Evolutionary conservation across 2,329 filamentous ascomycete species (phyloP), one percentile per base, ranked within the genome.

Genomic region (Alternaria longipes): DNA sequence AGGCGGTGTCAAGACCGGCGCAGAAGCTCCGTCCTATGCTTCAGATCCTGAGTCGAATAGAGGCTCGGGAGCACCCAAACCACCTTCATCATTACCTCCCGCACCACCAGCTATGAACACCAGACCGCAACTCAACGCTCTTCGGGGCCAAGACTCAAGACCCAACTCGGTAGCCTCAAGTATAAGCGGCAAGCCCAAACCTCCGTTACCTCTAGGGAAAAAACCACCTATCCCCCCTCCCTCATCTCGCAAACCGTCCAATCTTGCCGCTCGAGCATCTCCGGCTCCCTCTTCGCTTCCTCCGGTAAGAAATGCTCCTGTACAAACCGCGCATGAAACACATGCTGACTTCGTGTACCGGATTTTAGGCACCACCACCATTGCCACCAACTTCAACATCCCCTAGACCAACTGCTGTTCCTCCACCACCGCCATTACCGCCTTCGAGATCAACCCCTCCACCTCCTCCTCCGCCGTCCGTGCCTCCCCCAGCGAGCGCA

Each of bases 181-280:
- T 68, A 82, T 84, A 62, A 87, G 87, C 5, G 80, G 81, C 56
- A 85, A 86, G 68, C 90, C 89, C 8, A 84, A 83, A 56, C 92
- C 92, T 36, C 93, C 93, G 30, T 91, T 91, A 12, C 90, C 90
- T 6, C 85, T 92, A 69, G 91, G 90, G 61, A 93, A 93, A 83
- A 93, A 93, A 71, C 83, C 84, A 41, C 86, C 86, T 5, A 85
- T 87, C 20, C 86, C 86, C 44, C 86, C 87, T 44, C 82, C 85
- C 9, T 75, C 82, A 22, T 82, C 82, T 41, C 82, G 87, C 66
- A 90, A 89, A 72, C 84, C 86, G 8, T 87, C 86, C 47, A 81
- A 82, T 22, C 78, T 81, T 11, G 9, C n/a, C 49, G 73, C 78
- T 44, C 81, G 80, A 49, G 79, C 82, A 59, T 79, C 81, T 60